Conservation (phyloP, 2,329 filamentous ascomycete species). For the Cladosporium sphaerospermum region DNA sequence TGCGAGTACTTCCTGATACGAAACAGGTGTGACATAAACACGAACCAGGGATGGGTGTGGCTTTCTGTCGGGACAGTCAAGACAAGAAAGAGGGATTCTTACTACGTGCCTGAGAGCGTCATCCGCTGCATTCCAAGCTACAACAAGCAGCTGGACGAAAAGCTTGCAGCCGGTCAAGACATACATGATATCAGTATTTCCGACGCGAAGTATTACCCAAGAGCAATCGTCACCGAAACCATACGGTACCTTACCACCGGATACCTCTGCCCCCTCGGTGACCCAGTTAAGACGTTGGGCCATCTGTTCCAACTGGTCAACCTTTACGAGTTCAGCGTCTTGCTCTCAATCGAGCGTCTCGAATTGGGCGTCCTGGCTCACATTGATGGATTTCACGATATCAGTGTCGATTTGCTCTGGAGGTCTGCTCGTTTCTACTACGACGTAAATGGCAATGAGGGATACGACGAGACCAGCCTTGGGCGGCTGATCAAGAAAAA, state of each 20-base stretch:
- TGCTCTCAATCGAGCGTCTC: neutral
- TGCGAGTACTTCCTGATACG: no score
- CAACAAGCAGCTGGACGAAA: neutral
- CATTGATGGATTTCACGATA: neutral
- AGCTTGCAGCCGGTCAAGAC: neutral
- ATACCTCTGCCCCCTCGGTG: neutral
- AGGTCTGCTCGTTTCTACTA: slow-evolving; percentile 1
- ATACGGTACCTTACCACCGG: slow-evolving; percentile 5
- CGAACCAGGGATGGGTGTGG: no score
- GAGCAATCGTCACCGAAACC: neutral
- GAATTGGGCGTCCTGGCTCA: neutral
- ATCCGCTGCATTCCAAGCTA: neutral
- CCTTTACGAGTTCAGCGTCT: neutral
- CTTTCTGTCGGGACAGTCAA: no score
- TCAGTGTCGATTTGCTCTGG: neutral
- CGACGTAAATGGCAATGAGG: neutral
- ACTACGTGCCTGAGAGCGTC: neutral
- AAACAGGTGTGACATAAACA: no score
- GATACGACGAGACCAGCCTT: neutral
- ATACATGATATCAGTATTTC: neutral
- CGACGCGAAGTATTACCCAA: neutral
- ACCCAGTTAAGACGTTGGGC: no score
- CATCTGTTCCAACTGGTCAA: neutral
- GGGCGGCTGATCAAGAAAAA: slow-evolving; percentile 4
- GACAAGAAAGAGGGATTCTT: no score